Percentiles rank a stretch among this genome's conserved stretches.
Evolutionary conservation across 176 grass and related monocot genomes (phyloP).

Genomic region (Rhynchospora pubera): DNA sequence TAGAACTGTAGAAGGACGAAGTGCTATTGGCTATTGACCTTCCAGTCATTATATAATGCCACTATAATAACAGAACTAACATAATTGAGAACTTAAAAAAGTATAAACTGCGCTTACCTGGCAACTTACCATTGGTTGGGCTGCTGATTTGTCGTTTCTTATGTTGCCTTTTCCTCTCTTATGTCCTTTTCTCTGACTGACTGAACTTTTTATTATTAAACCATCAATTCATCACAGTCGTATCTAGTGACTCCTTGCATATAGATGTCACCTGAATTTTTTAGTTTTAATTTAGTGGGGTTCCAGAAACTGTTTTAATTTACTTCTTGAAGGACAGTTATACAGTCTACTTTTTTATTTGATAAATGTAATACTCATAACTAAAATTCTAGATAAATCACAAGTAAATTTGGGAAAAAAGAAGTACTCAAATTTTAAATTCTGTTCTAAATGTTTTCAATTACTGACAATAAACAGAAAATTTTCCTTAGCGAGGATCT

Average conservation of each 20-base stretch:
- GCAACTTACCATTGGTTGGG: background rate
- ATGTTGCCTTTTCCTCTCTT: background rate
- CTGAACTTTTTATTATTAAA: background rate
- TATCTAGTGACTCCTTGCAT: background rate
- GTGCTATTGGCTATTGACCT: background rate
- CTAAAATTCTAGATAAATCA: too few species aligned
- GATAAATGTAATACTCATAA: too few species aligned
- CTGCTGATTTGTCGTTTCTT: slow-evolving; percentile 4
- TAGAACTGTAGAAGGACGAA: background rate
- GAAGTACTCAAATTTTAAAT: too few species aligned
- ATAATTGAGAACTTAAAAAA: background rate
- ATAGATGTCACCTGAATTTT: background rate
- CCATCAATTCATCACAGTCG: background rate
- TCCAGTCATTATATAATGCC: slow-evolving; percentile 6
- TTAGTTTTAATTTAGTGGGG: background rate
- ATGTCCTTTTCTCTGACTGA: background rate
- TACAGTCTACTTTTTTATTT: too few species aligned
- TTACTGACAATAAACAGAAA: too few species aligned
- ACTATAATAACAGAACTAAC: background rate
- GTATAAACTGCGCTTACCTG: background rate
- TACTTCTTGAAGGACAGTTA: background rate
- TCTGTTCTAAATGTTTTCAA: too few species aligned
- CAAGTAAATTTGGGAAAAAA: too few species aligned
- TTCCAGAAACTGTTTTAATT: background rate
- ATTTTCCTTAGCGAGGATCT: too few species aligned